These are phyloP conservation scores for Taphrina communis DNA, from an alignment of 1,139 yeast genomes.

Conservation along the genomic window DNA sequence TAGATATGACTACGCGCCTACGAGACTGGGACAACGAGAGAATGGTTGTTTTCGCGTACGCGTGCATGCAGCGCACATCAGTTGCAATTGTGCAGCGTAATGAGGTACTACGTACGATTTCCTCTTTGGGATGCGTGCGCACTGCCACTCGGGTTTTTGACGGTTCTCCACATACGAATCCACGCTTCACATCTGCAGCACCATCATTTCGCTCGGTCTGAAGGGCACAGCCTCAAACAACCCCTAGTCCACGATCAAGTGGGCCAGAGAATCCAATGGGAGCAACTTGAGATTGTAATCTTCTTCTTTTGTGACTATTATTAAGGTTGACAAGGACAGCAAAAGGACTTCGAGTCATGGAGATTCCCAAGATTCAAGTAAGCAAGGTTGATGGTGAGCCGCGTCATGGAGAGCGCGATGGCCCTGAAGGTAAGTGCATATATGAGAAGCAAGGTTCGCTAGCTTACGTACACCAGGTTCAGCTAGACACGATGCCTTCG, in stretches of 20 bases:
- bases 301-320: too few species aligned
- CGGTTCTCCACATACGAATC: neutral
- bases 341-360: neutral
- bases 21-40: too few species aligned
- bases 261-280: too few species aligned
- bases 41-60: too few species aligned
- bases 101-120: neutral
- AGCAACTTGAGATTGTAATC: too few species aligned
- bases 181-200: slow-evolving; percentile 1
- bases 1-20: too few species aligned
- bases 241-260: too few species aligned
- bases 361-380: slow-evolving; percentile 28
- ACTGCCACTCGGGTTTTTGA: slow-evolving; percentile 2
- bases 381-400: slow-evolving; percentile 25
- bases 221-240: too few species aligned
- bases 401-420: slow-evolving; percentile 26
- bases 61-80: neutral
- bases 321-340: too few species aligned
- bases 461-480: neutral
- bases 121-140: slow-evolving; percentile 3
- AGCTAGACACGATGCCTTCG: slow-evolving; percentile 21
- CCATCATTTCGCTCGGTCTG: too few species aligned
- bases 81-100: neutral
- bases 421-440: slow-evolving; percentile 12
- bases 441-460: too few species aligned